These are phyloP conservation scores for Chaetoscypha palmicola DNA, from an alignment of 2,329 filamentous ascomycete species.

Conservation along the genomic window DNA sequence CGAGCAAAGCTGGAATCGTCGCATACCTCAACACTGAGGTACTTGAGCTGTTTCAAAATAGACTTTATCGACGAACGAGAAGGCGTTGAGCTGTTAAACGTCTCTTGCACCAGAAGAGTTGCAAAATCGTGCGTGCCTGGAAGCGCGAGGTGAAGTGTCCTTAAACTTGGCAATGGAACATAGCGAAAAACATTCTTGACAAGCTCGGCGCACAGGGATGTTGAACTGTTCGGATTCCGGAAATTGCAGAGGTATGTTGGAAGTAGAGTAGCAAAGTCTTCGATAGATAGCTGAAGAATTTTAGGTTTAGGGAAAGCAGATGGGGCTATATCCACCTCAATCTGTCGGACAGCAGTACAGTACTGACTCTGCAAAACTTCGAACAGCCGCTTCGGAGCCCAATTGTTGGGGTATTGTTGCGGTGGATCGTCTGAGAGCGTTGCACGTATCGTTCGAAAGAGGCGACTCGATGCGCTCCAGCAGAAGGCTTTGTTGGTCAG, in stretches of 20 bases:
- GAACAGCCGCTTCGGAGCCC: not conserved
- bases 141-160: not conserved
- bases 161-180: not conserved
- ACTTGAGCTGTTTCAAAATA: not conserved
- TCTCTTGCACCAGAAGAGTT: not conserved
- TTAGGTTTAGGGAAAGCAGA: not conserved
- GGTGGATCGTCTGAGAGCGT: not conserved
- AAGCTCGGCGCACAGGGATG: not conserved
- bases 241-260: not conserved
- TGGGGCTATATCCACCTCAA: not conserved
- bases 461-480: not conserved
- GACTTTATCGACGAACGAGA: not conserved
- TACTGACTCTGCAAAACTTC: not conserved
- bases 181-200: not conserved
- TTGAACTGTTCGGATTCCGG: not conserved
- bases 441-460: not conserved
- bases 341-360: not conserved
- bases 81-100: not conserved
- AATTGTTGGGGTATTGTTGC: not conserved
- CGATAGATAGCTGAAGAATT: not conserved
- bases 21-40: not conserved
- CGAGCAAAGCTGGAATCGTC: not conserved
- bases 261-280: not conserved
- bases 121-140: not conserved
- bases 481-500: not conserved